A percentile compares a stretch with the other conserved stretches of the same genome.
These are phyloP conservation scores for Solanum medicagineum DNA, from an alignment of 257 asterid genomes.

Conservation along the genomic window DNA sequence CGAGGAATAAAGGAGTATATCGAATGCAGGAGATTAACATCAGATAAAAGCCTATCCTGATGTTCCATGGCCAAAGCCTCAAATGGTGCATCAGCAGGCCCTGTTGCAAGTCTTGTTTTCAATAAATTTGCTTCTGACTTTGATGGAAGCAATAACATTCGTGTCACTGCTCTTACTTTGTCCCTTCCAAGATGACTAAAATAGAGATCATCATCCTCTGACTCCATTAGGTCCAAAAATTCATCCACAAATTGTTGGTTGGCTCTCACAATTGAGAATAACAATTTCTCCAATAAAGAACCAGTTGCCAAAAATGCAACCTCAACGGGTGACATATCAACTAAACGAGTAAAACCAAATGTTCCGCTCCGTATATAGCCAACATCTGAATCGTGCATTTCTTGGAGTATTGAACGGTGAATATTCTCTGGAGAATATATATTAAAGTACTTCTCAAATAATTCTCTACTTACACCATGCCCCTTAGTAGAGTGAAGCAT, in stretches of 20 bases:
- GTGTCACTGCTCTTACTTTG: constrained; percentile 70
- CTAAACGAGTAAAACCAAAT: constrained; percentile 73
- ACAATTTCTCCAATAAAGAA: constrained; percentile 65
- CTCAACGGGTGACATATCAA: constrained; percentile 77
- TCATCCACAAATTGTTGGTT: constrained; percentile 46
- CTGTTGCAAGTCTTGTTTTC: constrained; percentile 49
- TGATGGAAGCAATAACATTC: constrained; percentile 71
- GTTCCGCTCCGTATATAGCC: constrained; percentile 38
- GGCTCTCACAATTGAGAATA: constrained; percentile 52
- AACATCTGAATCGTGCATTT: constrained; percentile 15
- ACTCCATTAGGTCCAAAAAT: constrained; percentile 46
- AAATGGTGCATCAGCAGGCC: constrained; percentile 64
- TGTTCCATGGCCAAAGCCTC: constrained; percentile 67
- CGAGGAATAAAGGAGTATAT: constrained; percentile 82
- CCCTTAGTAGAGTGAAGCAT: constrained; percentile 17
- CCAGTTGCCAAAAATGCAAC: constrained; percentile 58
- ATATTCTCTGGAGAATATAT: constrained; percentile 75
- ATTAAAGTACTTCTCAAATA: constrained; percentile 50
- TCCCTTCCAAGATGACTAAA: constrained; percentile 50
- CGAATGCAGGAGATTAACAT: constrained; percentile 68
- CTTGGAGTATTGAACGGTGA: constrained; percentile 31
- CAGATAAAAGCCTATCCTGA: constrained; percentile 67
- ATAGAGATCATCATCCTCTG: constrained; percentile 28
- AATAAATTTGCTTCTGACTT: constrained; percentile 37
- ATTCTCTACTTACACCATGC: constrained; percentile 24